Evolutionary conservation across 371 early-diverging fungal species (phyloP).

Genomic region (Mortierella sp.): DNA sequence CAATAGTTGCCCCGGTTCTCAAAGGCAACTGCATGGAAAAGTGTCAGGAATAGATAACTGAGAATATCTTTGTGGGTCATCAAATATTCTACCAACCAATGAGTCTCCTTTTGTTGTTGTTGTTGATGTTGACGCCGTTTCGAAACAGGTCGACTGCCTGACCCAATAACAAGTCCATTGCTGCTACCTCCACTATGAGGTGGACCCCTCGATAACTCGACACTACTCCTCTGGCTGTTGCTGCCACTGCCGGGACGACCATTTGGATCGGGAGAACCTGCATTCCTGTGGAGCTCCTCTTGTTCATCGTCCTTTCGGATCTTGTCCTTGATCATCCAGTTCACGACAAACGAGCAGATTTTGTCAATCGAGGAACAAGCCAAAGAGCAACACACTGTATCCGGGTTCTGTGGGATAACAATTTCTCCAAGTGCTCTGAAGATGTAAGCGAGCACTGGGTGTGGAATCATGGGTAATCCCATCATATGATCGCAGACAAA

Average conservation of each 20-base stretch:
- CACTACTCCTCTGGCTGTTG: constrained; percentile 41
- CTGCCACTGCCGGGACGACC: constrained; percentile 19
- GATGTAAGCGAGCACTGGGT: constrained; percentile 62
- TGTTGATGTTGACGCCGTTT: constrained; percentile 45
- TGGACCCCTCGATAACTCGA: constrained; percentile 24
- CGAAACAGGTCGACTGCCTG: constrained; percentile 27
- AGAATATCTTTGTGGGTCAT: constrained; percentile 63
- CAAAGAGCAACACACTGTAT: constrained; percentile 63
- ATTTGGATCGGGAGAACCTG: constrained; percentile 18
- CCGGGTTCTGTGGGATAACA: constrained; percentile 54
- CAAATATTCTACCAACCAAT: constrained; percentile 62
- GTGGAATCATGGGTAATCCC: constrained; percentile 59
- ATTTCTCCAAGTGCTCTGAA: constrained; percentile 70
- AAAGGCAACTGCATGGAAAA: constrained; percentile 78
- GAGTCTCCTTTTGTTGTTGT: constrained; percentile 37
- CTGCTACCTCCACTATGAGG: constrained; percentile 15
- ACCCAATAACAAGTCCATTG: constrained; percentile 6
- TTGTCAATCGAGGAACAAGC: constrained; percentile 79
- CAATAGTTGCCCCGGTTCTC: constrained; percentile 82
- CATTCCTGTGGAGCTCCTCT: background rate
- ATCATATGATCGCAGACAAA: constrained; percentile 70
- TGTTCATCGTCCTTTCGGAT: constrained; percentile 11
- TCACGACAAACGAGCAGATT: constrained; percentile 70
- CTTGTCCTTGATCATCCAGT: constrained; percentile 60
- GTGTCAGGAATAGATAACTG: constrained; percentile 65